phyloP scores from a whole-genome alignment of 2,329 filamentous ascomycete species.

The Pezicula radicicola region DNA sequence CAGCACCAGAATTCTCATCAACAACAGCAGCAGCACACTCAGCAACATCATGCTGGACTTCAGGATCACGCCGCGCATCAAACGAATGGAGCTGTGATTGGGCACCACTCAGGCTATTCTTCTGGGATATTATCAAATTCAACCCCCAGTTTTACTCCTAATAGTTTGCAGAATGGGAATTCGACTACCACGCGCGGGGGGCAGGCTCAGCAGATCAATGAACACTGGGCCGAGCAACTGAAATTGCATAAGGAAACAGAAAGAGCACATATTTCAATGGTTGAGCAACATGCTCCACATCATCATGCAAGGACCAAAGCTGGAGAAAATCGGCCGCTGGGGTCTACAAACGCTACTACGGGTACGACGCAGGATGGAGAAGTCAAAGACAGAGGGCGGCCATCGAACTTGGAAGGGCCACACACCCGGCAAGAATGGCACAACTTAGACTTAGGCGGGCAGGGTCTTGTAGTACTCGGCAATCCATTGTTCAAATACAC shows the following conservation, averaged over 20 bases:
- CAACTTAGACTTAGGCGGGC: slow-evolving; percentile 92
- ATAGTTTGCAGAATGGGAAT: slow-evolving; percentile 56
- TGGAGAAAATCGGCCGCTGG: slow-evolving; percentile 60
- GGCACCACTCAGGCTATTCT: slow-evolving; percentile 59
- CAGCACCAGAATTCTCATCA: slow-evolving; percentile 50
- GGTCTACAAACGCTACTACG: slow-evolving; percentile 41
- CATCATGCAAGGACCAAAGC: slow-evolving; percentile 73
- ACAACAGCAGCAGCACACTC: slow-evolving; percentile 57
- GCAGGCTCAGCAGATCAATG: slow-evolving; percentile 51
- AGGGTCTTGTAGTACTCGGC: slow-evolving; percentile 82
- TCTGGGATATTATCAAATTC: slow-evolving; percentile 63
- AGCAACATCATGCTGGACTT: slow-evolving; percentile 60
- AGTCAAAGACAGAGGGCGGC: slow-evolving; percentile 50
- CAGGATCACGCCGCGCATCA: slow-evolving; percentile 54
- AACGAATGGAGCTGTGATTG: slow-evolving; percentile 52
- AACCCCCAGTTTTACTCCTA: slow-evolving; percentile 52
- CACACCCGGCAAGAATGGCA: slow-evolving; percentile 81
- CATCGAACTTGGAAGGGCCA: slow-evolving; percentile 63
- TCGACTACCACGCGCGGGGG: slow-evolving; percentile 42
- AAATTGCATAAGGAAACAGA: slow-evolving; percentile 75
- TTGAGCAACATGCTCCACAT: slow-evolving; percentile 60
- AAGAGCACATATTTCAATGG: slow-evolving; percentile 69
- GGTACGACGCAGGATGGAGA: slow-evolving; percentile 43
- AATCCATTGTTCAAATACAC: slow-evolving; percentile 79
- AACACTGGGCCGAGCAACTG: slow-evolving; percentile 87